Conservation (phyloP, 1,284 basidiomycete species). For the Sphagnurus paluster region DNA sequence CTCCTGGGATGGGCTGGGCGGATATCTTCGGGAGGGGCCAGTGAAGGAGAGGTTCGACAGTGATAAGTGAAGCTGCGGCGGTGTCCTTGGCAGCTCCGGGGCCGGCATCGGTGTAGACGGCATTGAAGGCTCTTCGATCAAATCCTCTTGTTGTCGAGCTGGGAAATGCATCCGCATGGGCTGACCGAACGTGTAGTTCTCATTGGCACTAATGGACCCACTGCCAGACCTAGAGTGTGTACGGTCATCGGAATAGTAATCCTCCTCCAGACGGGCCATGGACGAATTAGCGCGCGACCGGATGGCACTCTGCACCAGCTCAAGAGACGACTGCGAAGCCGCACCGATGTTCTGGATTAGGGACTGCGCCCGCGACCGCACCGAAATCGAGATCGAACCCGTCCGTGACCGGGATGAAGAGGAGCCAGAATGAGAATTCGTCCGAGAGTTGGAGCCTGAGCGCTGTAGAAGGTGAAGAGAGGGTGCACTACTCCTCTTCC, state of each 20-base stretch:
- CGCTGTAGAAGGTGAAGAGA: constrained; percentile 21
- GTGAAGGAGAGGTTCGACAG: constrained; percentile 13
- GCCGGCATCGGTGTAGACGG: constrained; percentile 6
- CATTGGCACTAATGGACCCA: constrained; percentile 54
- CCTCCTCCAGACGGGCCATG: constrained; percentile 60
- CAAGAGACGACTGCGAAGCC: constrained; percentile 60
- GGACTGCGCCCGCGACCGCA: constrained; percentile 60
- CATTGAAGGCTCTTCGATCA: constrained; percentile 19
- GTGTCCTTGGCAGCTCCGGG: constrained; percentile 10
- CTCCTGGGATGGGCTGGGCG: constrained; percentile 8
- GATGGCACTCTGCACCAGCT: constrained; percentile 48
- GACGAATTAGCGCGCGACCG: constrained; percentile 56
- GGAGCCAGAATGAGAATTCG: constrained; percentile 34
- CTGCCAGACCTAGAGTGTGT: constrained; percentile 53
- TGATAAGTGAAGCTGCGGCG: constrained; percentile 14
- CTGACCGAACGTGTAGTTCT: constrained; percentile 73
- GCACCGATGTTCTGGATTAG: constrained; percentile 63
- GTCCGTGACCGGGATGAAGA: constrained; percentile 46
- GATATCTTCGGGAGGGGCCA: constrained; percentile 8
- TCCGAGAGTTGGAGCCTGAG: constrained; percentile 31
- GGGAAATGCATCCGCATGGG: constrained; percentile 40
- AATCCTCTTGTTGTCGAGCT: constrained; percentile 24
- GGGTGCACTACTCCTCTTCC: constrained; percentile 19
- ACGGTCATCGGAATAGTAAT: constrained; percentile 32
- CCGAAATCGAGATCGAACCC: constrained; percentile 45